A percentile compares a stretch with the other conserved stretches of the same genome.
These are phyloP conservation scores for Peronospora tabacina DNA, from an alignment of 352 stramenopile genomes.

Conservation along the genomic window DNA sequence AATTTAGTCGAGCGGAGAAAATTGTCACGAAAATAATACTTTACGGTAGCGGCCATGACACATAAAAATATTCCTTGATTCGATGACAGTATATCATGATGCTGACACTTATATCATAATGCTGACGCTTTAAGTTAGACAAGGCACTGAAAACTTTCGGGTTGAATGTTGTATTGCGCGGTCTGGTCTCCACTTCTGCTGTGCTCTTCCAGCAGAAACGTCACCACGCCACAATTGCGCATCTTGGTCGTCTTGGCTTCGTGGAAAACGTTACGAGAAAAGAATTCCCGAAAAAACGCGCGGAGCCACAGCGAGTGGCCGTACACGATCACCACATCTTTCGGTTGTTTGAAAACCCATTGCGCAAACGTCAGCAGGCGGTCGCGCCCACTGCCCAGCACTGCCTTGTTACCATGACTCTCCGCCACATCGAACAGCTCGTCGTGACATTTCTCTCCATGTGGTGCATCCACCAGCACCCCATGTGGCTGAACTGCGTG, in stretches of 20 bases:
- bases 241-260: slow-evolving; percentile 58
- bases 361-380: slow-evolving; percentile 54
- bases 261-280: slow-evolving; percentile 36
- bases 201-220: slow-evolving; percentile 55
- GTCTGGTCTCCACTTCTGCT: slow-evolving; percentile 18
- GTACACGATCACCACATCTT: slow-evolving; percentile 68
- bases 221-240: slow-evolving; percentile 69
- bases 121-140: slow-evolving; percentile 6
- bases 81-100: not conserved
- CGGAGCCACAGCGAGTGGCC: slow-evolving; percentile 85
- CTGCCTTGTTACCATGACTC: slow-evolving; percentile 77
- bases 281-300: slow-evolving; percentile 75
- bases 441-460: slow-evolving; percentile 40
- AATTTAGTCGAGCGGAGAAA: slow-evolving; percentile 11
- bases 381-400: slow-evolving; percentile 49
- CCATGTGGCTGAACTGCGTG: slow-evolving; percentile 30
- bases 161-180: slow-evolving; percentile 31
- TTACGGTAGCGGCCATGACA: not conserved
- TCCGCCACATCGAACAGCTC: slow-evolving; percentile 70
- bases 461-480: slow-evolving; percentile 23
- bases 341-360: slow-evolving; percentile 52
- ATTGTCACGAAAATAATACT: slow-evolving; percentile 4
- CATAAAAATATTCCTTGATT: not conserved
- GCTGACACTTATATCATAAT: not conserved
- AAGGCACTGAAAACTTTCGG: slow-evolving; percentile 44